A percentile compares a stretch with the other conserved stretches of the same genome.
Conservation (phyloP, 2,329 filamentous ascomycete genomes). For the Lachnellula hyalina region DNA sequence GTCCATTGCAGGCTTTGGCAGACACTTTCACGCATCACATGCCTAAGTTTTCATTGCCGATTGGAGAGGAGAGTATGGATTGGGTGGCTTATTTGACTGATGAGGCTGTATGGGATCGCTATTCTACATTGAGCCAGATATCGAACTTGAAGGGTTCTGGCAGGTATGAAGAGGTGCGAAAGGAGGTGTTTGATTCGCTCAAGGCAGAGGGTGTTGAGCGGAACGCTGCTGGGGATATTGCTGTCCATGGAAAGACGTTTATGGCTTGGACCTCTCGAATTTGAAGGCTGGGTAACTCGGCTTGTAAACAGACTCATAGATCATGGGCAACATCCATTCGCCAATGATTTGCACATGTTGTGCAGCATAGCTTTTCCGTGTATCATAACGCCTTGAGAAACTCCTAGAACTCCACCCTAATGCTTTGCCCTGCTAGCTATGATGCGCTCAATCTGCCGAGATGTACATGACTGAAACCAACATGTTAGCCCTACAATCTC, state of each 20-base stretch:
- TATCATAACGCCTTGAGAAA: constrained; percentile 6
- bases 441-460: constrained; percentile 26
- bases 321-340: background rate
- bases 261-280: constrained; percentile 55
- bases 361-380: constrained; percentile 12
- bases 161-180: constrained; percentile 43
- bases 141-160: constrained; percentile 47
- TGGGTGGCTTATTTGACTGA: constrained; percentile 55
- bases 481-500: constrained; percentile 2
- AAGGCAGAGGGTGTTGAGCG: constrained; percentile 46
- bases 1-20: constrained; percentile 46
- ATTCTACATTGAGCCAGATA: constrained; percentile 64
- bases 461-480: constrained; percentile 31
- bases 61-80: constrained; percentile 50
- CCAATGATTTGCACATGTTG: background rate
- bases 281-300: constrained; percentile 16
- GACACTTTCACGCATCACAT: constrained; percentile 36
- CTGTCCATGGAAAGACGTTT: constrained; percentile 59
- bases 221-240: constrained; percentile 58
- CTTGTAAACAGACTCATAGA: background rate
- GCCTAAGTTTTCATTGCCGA: constrained; percentile 53
- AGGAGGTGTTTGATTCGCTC: constrained; percentile 50
- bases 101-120: constrained; percentile 58
- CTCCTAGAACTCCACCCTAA: constrained; percentile 9
- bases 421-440: background rate